These are phyloP conservation scores for Stylosanthes scabra DNA, from an alignment of 331 rosid genomes.

Conservation along the genomic window DNA sequence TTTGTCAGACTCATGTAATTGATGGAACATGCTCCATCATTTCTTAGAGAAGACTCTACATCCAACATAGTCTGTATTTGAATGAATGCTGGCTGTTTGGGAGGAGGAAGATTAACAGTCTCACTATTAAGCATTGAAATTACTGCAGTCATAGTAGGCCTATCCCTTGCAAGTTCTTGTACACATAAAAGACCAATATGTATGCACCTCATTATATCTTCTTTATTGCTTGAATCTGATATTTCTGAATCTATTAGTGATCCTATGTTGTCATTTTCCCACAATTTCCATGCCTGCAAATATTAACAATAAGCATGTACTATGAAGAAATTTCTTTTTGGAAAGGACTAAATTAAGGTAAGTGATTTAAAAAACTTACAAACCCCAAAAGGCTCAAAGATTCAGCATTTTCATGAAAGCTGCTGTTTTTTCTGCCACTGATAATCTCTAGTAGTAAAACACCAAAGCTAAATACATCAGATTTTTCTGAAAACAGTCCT, in stretches of 20 bases:
- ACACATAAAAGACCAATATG: conserved; percentile 23
- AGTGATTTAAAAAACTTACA: conserved; percentile 22
- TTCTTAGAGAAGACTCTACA: background rate
- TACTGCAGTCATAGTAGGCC: conserved; percentile 18
- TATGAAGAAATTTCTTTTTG: background rate
- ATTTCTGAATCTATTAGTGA: conserved; percentile 9
- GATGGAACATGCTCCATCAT: background rate
- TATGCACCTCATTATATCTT: conserved; percentile 26
- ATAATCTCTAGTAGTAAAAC: conserved; percentile 53
- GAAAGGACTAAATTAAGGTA: background rate
- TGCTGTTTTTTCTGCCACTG: conserved; percentile 41
- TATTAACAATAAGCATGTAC: background rate
- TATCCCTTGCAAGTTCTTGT: conserved; percentile 39
- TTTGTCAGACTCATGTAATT: conserved; percentile 13
- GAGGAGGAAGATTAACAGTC: conserved; percentile 12
- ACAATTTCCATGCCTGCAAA: conserved; percentile 27
- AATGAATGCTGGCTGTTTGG: background rate
- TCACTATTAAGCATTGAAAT: conserved; percentile 38
- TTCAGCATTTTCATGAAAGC: conserved; percentile 30
- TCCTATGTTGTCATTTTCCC: background rate
- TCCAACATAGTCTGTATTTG: background rate
- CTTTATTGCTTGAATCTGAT: background rate
- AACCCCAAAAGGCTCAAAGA: conserved; percentile 35
- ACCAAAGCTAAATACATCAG: conserved; percentile 55
- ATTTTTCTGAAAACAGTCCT: conserved; percentile 52